Evolutionary conservation across 768 basidiomycete genomes (phyloP), one percentile per base, ranked within the genome.

Genomic region (Paxillus ammoniavirescens): DNA sequence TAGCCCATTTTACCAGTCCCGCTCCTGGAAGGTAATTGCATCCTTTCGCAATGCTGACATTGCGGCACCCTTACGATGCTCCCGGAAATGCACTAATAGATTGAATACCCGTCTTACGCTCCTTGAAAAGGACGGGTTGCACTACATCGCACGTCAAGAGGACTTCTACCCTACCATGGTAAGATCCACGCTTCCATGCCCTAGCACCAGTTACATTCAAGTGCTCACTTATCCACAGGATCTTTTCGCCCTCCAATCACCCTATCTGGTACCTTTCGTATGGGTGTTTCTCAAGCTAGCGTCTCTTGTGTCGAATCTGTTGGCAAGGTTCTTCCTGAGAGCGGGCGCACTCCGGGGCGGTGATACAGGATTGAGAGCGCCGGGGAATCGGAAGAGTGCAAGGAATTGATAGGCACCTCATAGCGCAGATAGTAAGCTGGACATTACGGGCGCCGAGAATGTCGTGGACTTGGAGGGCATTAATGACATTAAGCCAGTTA

Each of bases 101-200:
- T 71, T 84, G 41, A 38, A 82, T 21, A 74, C 78, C 26, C 77
- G 79, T 46, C 61, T 87, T 42, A 78, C 72, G 2, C 74, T 88
- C n/a, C 73, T 67, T 42, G 73, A 82, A 62, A 65, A 67, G 41
- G 63, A 68, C 17, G 73, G 66, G 1, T 47, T 67, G 3, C 74
- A 75, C 60, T 75, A 77, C 45, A 85, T 88, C 44, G 59, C 69
- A 1, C 65, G 71, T 48, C 83, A 87, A 58, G 83, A 87, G 59
- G 82, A 85, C 61, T 78, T 82, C 51, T 80, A 79, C 56, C 80
- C 81, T 58, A 75, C 83, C 2, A 79, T 81, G 54, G 82, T 78
- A 52, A 17, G 58, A 26, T 1, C 12, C 10, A 26, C 31, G 12
- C 5, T 13, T 35, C 35, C 12, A 4, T 31, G 35, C 12, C 35